Evolutionary conservation across 1,284 basidiomycete genomes (phyloP).

Genomic region (Leccinum fuscescens): DNA sequence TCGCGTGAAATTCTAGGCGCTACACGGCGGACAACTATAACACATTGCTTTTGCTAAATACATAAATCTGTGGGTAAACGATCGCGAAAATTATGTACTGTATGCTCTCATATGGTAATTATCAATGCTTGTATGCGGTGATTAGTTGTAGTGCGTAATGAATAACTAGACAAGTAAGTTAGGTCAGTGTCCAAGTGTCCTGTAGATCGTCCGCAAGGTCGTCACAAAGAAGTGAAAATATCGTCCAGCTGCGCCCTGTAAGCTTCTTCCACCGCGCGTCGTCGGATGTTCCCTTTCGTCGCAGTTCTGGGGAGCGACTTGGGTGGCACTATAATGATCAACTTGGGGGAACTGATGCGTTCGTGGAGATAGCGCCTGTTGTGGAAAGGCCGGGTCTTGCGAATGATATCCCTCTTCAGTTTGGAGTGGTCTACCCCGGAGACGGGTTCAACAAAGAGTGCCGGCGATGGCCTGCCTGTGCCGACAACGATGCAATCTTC

Average conservation of each 20-base stretch:
- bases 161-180: conserved; percentile 17
- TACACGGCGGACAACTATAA: conserved; percentile 3
- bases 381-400: conserved; percentile 64
- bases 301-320: conserved; percentile 60
- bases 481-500: conserved; percentile 66
- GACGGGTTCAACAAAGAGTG: conserved; percentile 63
- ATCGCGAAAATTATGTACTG: conserved; percentile 12
- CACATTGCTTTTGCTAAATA: conserved; percentile 10
- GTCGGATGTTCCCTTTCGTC: conserved; percentile 69
- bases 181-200: conserved; percentile 2
- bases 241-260: conserved; percentile 53
- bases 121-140: conserved; percentile 9
- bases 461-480: conserved; percentile 61
- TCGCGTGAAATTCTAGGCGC: background rate
- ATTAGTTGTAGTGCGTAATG: conserved; percentile 8
- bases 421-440: conserved; percentile 46
- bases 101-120: conserved; percentile 20
- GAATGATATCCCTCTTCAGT: conserved; percentile 61
- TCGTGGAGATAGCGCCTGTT: conserved; percentile 66
- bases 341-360: conserved; percentile 52
- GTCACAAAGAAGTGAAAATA: conserved; percentile 40
- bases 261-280: conserved; percentile 58
- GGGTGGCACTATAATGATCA: conserved; percentile 56
- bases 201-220: background rate
- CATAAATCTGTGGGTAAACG: background rate